Base-by-base conservation (phyloP, 2,329 filamentous ascomycete species). In the Fusarium nurragi region DNA sequence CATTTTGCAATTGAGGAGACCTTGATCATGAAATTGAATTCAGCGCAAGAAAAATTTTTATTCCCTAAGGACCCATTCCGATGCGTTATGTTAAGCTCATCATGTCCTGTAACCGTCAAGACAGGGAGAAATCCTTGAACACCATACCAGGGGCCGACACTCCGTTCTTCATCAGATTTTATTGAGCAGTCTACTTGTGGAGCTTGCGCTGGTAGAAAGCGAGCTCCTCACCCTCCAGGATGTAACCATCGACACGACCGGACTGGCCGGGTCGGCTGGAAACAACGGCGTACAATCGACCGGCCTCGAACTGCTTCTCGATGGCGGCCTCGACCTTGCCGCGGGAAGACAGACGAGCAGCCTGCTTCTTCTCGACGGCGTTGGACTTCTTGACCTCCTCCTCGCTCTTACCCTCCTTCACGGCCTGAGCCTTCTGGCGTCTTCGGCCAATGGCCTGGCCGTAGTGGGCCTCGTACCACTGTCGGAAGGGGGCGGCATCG, bases 401-500 rank as follows among this genome's bases (percentile, higher is more conserved):
- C 75, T 84, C 81, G 70, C 85, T 80, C 80, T 88, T 87, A 75
- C 85, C 85, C 76, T 84, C 81, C 76, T 82, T 80, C 79, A 84
- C 77, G 58, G 77, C 77, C 78, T 81, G 84, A 83, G 96, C 94
- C 81, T 90, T 87, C 87, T 97, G 93, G 84, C 94, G 92, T 84
- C 90, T 91, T 77, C 94, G 92, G 81, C 95, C 95, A 70, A 99
- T 80, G 76, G 86, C 76, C 83, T 92, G 88, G 80, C 95, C 95
- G 88, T 99, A 99, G 91, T 99, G 95, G 75, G 95, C 93, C 90
- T 99, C 95, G 86, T 97, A 99, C 95, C 95, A 99, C 86, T 98
- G 94, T 82, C 95, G 89, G 92, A 99, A 99, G 74, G 95, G 95
- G 70, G 95, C 93, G 77, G 96, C 95, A 83, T 99, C 95, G 84